Base-by-base conservation (phyloP, 768 basidiomycete genomes). In the Rhizopogon sp. region DNA sequence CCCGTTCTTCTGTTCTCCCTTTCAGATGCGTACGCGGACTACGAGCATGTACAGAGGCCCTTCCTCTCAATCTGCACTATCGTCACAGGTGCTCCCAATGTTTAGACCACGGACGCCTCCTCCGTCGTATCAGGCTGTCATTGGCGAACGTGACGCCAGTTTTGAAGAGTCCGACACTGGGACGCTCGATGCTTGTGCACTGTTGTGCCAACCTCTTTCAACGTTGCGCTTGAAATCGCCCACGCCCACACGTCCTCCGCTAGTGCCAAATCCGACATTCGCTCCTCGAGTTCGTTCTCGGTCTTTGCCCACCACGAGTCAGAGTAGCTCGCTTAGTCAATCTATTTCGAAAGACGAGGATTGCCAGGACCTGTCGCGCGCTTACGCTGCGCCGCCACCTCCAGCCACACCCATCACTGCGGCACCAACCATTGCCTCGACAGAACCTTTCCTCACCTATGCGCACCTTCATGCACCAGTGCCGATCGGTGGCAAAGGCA, bases 131-230 rank as follows among this genome's bases (percentile, higher is more conserved):
- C 66, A 58, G 44, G 55, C 49, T 20, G 44, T 56, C 28, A 43
- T 58, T 8, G 31, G 55, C 25, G 59, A 43, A 5, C 54, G 53
- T 10, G 13, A 40, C 40, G 14, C 25, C 1, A 11, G 20, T 28
- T 8, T 51, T 14, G 53, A 53, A 25, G 45, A 46, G 4, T 39
- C 45, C 13, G 56, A 62, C 33, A 43, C 54, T 39, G 50, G 46
- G 13, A 25, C 42, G 44, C 53, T 68, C 25, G 60, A 60, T 42
- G 25, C 62, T 37, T 70, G 68, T 39, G 60, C 66, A 14, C 47
- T 70, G 28, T 40, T 71, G n/a, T 54, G 66, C 42, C 68, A 65
- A 42, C 70, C 70, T 9, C 31, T 68, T 6, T 59, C 68, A 10
- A 56, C 59, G 1, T 55, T 60, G 6, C 53, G 54, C 31, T 35